A percentile compares a stretch with the other conserved stretches of the same genome.
Conservation (phyloP, 208 protist genomes). For the Trypanosoma cruzi region DNA sequence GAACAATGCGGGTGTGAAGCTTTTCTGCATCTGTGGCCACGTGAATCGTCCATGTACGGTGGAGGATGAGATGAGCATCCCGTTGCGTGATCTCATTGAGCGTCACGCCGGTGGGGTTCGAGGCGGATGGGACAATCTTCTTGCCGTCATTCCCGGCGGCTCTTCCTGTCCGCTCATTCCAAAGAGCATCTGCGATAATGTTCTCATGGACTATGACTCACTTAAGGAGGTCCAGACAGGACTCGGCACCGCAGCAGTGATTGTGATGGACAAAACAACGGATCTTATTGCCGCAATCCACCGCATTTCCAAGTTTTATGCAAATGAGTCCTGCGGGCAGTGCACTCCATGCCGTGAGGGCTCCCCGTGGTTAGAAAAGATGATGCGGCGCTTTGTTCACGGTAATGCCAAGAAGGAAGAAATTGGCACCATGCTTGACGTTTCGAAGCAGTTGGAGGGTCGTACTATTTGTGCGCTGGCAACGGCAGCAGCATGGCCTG, state of each 20-base stretch:
- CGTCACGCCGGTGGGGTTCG: conserved; percentile 96
- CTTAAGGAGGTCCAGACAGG: conserved; percentile 93
- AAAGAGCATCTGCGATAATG: conserved; percentile 94
- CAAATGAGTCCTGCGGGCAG: conserved; percentile 97
- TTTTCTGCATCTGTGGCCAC: conserved; percentile 98
- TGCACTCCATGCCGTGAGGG: conserved; percentile 99
- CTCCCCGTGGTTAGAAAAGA: conserved; percentile 95
- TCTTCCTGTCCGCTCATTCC: conserved; percentile 97
- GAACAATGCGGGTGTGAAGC: conserved; percentile 98
- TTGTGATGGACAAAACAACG: conserved; percentile 99
- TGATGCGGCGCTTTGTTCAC: conserved; percentile 97
- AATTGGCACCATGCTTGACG: conserved; percentile 98
- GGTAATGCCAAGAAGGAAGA: conserved; percentile 97
- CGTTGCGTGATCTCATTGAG: conserved; percentile 97
- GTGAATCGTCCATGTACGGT: conserved; percentile 99
- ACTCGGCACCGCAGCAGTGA: conserved; percentile 98
- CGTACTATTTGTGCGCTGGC: conserved; percentile 99
- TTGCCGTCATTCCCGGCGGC: conserved; percentile 97
- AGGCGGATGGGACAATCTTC: conserved; percentile 99
- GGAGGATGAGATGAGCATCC: conserved; percentile 99
- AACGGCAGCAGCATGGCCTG: conserved; percentile 98
- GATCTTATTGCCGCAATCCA: conserved; percentile 97
- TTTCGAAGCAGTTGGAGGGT: conserved; percentile 98
- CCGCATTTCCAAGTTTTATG: conserved; percentile 97
- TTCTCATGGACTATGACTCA: conserved; percentile 99